Base-by-base conservation (phyloP, 768 basidiomycete genomes). In the Pleurotus tuoliensis region DNA sequence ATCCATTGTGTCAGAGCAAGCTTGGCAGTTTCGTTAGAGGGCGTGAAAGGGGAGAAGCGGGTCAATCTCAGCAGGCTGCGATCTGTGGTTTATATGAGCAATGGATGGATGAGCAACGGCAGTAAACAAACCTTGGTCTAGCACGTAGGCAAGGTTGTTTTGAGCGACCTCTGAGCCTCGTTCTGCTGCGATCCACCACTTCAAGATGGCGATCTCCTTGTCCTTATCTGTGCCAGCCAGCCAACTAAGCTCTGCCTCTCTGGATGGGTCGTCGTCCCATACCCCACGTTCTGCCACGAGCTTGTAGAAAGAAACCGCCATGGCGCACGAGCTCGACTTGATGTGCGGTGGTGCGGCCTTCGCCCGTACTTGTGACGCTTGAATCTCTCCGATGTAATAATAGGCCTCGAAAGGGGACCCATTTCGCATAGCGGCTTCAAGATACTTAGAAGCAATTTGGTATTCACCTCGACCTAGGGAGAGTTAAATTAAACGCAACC, bases 151-250 rank as follows among this genome's bases (percentile, higher is more conserved):
- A 15, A 99, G 73, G 65, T 99, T 98, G 65, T 94, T 98, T 74
- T 98, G 96, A 2, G 92, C 95, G 24, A 87, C 79, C 71, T 99
- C 97, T 24, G 82, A 88, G 0, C 97, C 97, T 58, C 91, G 74
- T 73, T 99, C 97, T 7, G 92, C 93, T 30, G 94, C 92, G 50
- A 97, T 82, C 90, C 88, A 92, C 93, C 97, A 99, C 47, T 89
- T 87, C 30, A 98, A 72, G 73, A 98, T 85, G 2, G 96, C 96
- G 52, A 82, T 79, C 61, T 93, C 87, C 65, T 85, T 86, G 30
- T 89, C 90, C 44, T 83, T 76, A 40, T 88, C 85, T 1, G 82
- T 82, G 9, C 81, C 83, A 30, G 84, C 79, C 67, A 77, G 76
- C 92, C 92, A 94, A 4, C 80, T 78, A 52, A 75, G 73, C 62